These are phyloP conservation scores for Eudorina sp. DNA, from an alignment of 139 green algal species.

Conservation along the genomic window DNA sequence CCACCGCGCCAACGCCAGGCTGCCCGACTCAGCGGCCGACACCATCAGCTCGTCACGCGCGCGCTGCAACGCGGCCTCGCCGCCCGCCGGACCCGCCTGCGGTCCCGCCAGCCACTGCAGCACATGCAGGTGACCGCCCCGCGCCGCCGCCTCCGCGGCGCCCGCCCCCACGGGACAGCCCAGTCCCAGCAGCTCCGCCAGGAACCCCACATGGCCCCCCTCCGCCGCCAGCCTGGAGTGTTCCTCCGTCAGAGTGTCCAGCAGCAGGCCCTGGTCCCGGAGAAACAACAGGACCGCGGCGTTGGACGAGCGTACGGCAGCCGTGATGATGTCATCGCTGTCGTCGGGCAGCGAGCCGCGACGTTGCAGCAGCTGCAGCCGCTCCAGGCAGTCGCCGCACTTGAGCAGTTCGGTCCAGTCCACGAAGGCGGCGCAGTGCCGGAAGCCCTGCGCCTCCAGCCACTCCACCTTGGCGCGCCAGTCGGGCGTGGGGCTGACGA, in stretches of 20 bases:
- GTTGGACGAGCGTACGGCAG: background rate
- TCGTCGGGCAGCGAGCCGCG: background rate
- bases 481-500: background rate
- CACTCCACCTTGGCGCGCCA: constrained; percentile 2
- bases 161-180: background rate
- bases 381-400: background rate
- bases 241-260: background rate
- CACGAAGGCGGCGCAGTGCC: background rate
- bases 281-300: background rate
- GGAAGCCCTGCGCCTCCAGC: background rate
- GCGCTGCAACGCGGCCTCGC: background rate
- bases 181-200: background rate
- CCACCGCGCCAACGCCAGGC: background rate
- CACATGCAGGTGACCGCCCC: background rate
- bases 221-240: background rate
- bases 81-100: background rate
- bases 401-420: background rate
- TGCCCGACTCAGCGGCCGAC: background rate
- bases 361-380: background rate
- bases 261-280: background rate
- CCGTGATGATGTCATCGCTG: background rate
- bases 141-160: background rate
- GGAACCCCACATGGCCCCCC: background rate
- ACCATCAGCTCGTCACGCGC: background rate
- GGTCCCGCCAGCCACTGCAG: background rate